Conservation (phyloP, 768 basidiomycete genomes). For the Pulveroboletus sp. region DNA sequence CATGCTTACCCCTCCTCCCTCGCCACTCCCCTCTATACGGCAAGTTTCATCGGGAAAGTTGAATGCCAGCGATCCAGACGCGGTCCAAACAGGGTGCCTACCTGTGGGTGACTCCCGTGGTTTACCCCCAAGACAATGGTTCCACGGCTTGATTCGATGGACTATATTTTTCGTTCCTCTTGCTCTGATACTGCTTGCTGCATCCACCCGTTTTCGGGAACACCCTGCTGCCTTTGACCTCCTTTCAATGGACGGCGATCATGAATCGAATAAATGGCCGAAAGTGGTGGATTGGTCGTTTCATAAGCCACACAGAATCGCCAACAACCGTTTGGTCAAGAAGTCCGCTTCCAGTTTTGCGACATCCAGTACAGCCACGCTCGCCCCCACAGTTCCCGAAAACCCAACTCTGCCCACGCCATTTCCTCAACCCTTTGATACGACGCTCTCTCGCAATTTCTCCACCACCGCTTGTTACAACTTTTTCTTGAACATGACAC, state of each 20-base stretch:
- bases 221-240: conserved; percentile 46
- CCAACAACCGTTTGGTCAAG: conserved; percentile 2
- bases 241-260: conserved; percentile 25
- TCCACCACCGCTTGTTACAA: conserved; percentile 57
- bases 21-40: conserved; percentile 30
- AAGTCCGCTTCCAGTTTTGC: conserved; percentile 7
- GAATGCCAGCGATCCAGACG: neutral
- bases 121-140: conserved; percentile 33
- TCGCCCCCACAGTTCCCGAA: conserved; percentile 25
- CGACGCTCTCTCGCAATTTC: conserved; percentile 59
- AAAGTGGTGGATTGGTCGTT: conserved; percentile 34
- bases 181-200: conserved; percentile 49
- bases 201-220: conserved; percentile 46
- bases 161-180: conserved; percentile 54
- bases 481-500: conserved; percentile 77
- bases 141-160: conserved; percentile 38
- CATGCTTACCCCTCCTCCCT: conserved; percentile 35
- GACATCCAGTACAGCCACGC: conserved; percentile 10
- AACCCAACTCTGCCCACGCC: conserved; percentile 59
- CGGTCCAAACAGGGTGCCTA: conserved; percentile 1
- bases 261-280: conserved; percentile 30
- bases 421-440: conserved; percentile 74
- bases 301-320: conserved; percentile 38
- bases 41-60: conserved; percentile 3
- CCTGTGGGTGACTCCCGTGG: conserved; percentile 2